phyloP scores from a whole-genome alignment of 768 basidiomycete genomes.

The Hericium erinaceus region DNA sequence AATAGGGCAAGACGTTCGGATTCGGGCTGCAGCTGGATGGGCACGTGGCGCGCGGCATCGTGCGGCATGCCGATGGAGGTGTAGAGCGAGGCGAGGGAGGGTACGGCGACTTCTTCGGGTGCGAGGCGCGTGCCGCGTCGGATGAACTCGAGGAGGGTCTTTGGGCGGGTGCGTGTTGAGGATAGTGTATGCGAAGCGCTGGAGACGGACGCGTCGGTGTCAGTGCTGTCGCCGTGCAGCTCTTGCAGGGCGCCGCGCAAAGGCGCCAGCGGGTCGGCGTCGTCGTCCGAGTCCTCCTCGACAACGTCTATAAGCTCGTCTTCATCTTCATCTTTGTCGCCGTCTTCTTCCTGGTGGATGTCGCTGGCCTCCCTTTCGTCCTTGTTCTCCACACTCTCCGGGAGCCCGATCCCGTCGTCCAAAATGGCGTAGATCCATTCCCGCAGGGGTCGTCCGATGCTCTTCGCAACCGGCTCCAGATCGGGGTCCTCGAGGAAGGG shows the following conservation, averaged over 20 bases:
- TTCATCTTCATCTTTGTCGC: conserved; percentile 25
- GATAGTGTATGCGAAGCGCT: conserved; percentile 25
- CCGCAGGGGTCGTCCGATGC: conserved; percentile 54
- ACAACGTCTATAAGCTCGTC: conserved; percentile 64
- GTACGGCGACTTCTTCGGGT: conserved; percentile 46
- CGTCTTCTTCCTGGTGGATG: conserved; percentile 11
- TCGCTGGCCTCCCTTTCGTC: conserved; percentile 16
- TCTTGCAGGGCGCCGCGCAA: conserved; percentile 58
- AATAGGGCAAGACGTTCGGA: conserved; percentile 47
- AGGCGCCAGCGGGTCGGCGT: conserved; percentile 54
- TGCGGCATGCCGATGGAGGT: conserved; percentile 17
- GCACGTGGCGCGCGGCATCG: conserved; percentile 19
- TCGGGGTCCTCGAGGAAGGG: conserved; percentile 78
- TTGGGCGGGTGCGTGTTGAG: conserved; percentile 15
- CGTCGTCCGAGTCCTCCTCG: conserved; percentile 47
- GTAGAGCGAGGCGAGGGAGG: conserved; percentile 39
- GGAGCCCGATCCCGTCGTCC: conserved; percentile 58
- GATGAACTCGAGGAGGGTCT: conserved; percentile 44
- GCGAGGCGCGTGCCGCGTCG: conserved; percentile 62
- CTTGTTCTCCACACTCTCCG: conserved; percentile 20
- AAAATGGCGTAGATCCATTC: conserved; percentile 60
- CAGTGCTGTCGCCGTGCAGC: conserved; percentile 26
- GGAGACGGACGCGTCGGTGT: conserved; percentile 12
- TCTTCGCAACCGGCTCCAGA: conserved; percentile 52
- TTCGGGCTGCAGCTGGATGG: conserved; percentile 40